Base-by-base conservation (phyloP, 768 basidiomycete species). In the Leccinellum albellum region DNA sequence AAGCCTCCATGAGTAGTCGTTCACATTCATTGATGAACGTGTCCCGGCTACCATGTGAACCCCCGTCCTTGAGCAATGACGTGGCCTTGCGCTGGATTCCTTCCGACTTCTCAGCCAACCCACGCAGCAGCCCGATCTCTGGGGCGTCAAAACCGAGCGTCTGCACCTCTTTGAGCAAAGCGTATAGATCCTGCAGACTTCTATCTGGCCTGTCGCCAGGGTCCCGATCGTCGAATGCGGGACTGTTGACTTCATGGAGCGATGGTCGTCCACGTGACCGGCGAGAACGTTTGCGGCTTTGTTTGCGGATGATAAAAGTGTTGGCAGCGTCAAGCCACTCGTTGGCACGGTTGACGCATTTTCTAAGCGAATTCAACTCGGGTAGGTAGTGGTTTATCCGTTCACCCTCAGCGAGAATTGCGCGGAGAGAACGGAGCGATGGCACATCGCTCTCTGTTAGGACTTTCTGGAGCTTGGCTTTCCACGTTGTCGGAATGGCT, bases 291-390 rank as follows among this genome's bases (percentile, higher is more conserved):
- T 89, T 90, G 53, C 89, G 81, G 59, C 84, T 87, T 65, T 88
- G 86, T 70, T 91, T 92, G 54, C 89, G 86, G 51, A 87, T 82
- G 58, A 87, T 78, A 73, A 91, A 91, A 0, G 82, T 78, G 61
- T 90, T 90, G 31, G 90, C 89, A 9, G 84, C 79, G 57, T 93
- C 91, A n/a, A 94, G 78, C 94, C 94, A 95, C 65, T 89, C 88
- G 61, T 86, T 91, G 20, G 89, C 94, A 59, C 84, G 80, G 45
- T 70, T 81, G 52, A 98, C 91, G 66, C 91, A 91, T 71, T 85
- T 89, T 46, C 87, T 82, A 35, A 98, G 81, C 48, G 82, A 74
- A 28, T 75, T 71, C 54, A 94, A 78, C 70, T 95, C 91, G 2
- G 84, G 79, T 14, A 95, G 80, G 31, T 80, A 78, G 66, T 84